Percentiles rank a stretch among this genome's conserved stretches.
Conservation (phyloP, 768 basidiomycete genomes). For the Leccinellum luteum region DNA sequence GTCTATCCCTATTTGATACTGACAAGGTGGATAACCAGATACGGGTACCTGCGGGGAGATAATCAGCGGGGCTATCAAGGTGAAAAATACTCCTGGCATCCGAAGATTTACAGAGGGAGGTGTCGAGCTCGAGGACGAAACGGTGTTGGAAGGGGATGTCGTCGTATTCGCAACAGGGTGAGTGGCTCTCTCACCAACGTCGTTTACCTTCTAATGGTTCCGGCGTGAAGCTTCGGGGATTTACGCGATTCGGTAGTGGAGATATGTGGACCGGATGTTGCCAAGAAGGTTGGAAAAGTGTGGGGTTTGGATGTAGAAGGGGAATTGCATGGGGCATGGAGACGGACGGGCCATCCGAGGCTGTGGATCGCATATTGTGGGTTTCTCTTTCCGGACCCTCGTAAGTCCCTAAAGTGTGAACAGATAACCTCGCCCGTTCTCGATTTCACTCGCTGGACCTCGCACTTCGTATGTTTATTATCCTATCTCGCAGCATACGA, state of each 20-base stretch:
- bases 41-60: slow-evolving; percentile 45
- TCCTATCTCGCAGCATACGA: background rate
- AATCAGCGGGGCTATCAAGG: slow-evolving; percentile 48
- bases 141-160: slow-evolving; percentile 26
- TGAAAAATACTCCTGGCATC: slow-evolving; percentile 32
- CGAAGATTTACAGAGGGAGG: slow-evolving; percentile 28
- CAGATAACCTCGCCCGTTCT: slow-evolving; percentile 22
- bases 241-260: slow-evolving; percentile 36
- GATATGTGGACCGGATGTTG: slow-evolving; percentile 48
- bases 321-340: slow-evolving; percentile 47
- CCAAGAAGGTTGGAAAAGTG: slow-evolving; percentile 46
- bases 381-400: background rate
- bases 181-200: background rate
- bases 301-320: slow-evolving; percentile 70
- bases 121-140: slow-evolving; percentile 29
- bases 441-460: slow-evolving; percentile 30
- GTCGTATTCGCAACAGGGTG: slow-evolving; percentile 36
- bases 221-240: slow-evolving; percentile 42
- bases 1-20: background rate
- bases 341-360: slow-evolving; percentile 35
- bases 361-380: slow-evolving; percentile 29
- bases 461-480: slow-evolving; percentile 24
- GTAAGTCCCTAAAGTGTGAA: background rate
- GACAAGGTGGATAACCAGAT: slow-evolving; percentile 16
- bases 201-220: background rate